Evolutionary conservation across 2,329 filamentous ascomycete species (phyloP).

Genomic region (Sporothrix phasma): DNA sequence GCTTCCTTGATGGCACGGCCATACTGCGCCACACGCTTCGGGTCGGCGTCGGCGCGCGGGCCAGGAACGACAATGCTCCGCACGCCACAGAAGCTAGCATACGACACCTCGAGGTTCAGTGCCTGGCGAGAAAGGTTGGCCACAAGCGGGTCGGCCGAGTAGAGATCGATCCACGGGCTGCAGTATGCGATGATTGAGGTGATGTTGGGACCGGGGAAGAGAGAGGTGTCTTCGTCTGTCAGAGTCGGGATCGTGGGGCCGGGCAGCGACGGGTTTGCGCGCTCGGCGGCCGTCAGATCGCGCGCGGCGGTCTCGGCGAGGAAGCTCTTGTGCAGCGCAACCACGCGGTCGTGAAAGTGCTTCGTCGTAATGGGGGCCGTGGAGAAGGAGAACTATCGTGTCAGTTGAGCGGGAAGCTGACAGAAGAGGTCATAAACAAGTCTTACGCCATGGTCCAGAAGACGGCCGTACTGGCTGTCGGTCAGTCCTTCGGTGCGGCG

Average conservation of each 20-base stretch:
- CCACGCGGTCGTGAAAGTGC: conserved; percentile 60
- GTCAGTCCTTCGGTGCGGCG: conserved; percentile 49
- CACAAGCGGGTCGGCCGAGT: conserved; percentile 71
- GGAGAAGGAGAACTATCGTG: conserved; percentile 61
- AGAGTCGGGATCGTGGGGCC: conserved; percentile 57
- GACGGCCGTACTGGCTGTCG: conserved; percentile 53
- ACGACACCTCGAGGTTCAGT: conserved; percentile 81
- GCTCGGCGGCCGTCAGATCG: conserved; percentile 29
- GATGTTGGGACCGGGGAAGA: conserved; percentile 58
- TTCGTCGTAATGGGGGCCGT: conserved; percentile 69
- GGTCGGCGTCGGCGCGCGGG: conserved; percentile 47
- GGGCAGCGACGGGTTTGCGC: conserved; percentile 37
- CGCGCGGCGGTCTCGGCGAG: conserved; percentile 33
- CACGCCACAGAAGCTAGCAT: conserved; percentile 90
- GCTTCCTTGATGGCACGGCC: conserved; percentile 75
- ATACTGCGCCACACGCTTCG: conserved; percentile 59
- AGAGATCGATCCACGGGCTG: conserved; percentile 90
- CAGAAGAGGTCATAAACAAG: not conserved
- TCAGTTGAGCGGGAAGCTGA: not conserved
- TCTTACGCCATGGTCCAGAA: conserved; percentile 59
- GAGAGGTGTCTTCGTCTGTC: conserved; percentile 66
- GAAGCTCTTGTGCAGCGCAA: conserved; percentile 50
- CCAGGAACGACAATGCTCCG: conserved; percentile 74
- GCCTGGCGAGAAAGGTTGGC: conserved; percentile 82
- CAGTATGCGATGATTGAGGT: conserved; percentile 66